Evolutionary conservation across 306 rosid species (phyloP).

Genomic region (Dryas octopetala): DNA sequence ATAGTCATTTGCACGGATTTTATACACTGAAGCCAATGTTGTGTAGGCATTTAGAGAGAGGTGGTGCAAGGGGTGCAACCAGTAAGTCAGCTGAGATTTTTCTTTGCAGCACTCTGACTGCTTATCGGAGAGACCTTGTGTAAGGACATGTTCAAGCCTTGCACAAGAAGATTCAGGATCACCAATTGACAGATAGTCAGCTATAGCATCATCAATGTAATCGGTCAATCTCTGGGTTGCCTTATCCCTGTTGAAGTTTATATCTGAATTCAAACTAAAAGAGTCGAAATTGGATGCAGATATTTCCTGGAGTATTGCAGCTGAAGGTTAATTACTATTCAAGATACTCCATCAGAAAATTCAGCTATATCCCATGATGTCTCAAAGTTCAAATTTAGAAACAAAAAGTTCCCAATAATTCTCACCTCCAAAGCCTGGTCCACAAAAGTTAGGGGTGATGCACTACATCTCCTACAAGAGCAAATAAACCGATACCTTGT

Average conservation of each 20-base stretch:
- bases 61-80: conserved; percentile 63
- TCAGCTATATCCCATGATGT: background rate
- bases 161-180: conserved; percentile 53
- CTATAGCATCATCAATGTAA: conserved; percentile 47
- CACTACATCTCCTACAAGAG: conserved; percentile 55
- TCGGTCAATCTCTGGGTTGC: conserved; percentile 41
- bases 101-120: conserved; percentile 33
- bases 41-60: conserved; percentile 66
- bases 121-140: conserved; percentile 40
- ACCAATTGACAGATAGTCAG: conserved; percentile 54
- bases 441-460: conserved; percentile 43
- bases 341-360: background rate
- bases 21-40: conserved; percentile 68
- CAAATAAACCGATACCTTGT: conserved; percentile 69
- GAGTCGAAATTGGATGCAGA: conserved; percentile 31
- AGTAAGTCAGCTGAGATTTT: conserved; percentile 31
- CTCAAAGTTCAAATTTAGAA: background rate
- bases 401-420: conserved; percentile 4
- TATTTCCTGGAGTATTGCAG: conserved; percentile 48
- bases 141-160: conserved; percentile 57
- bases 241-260: conserved; percentile 28
- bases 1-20: conserved; percentile 46
- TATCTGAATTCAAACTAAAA: conserved; percentile 29
- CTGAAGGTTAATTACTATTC: conserved; percentile 7
- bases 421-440: conserved; percentile 71